A percentile compares a stretch with the other conserved stretches of the same genome.
Evolutionary conservation across 1,284 basidiomycete species (phyloP).

Genomic region (Moesziomyces antarcticus): DNA sequence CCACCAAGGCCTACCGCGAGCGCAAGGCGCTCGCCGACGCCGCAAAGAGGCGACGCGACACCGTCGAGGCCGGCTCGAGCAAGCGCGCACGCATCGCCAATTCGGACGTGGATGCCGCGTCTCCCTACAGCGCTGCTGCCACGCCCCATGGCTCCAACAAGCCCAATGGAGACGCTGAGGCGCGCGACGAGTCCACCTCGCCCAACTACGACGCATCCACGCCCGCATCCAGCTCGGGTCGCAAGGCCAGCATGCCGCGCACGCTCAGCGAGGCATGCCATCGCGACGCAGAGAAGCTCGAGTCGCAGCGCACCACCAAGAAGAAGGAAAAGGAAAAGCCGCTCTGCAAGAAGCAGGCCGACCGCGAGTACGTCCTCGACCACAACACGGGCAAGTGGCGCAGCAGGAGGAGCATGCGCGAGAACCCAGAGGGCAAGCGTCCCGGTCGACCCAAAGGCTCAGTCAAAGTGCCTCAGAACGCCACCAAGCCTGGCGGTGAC

Average conservation of each 20-base stretch:
- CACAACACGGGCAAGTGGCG: slow-evolving; percentile 48
- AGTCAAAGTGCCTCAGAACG: slow-evolving; percentile 29
- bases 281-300: slow-evolving; percentile 43
- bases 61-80: slow-evolving; percentile 7
- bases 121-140: slow-evolving; percentile 13
- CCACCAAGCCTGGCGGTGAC: slow-evolving; percentile 3
- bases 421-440: slow-evolving; percentile 48
- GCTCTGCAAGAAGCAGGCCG: slow-evolving; percentile 42
- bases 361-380: slow-evolving; percentile 40
- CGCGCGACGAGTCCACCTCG: slow-evolving; percentile 19
- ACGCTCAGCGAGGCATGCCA: slow-evolving; percentile 50
- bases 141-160: slow-evolving; percentile 19
- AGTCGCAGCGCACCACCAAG: slow-evolving; percentile 32
- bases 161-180: slow-evolving; percentile 4
- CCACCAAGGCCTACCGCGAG: slow-evolving; percentile 32
- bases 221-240: slow-evolving; percentile 15
- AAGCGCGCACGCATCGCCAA: slow-evolving; percentile 23
- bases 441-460: slow-evolving; percentile 52
- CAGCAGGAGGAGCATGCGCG: slow-evolving; percentile 52
- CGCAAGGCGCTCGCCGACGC: slow-evolving; percentile 31
- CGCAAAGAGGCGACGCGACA: slow-evolving; percentile 21
- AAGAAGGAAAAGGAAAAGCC: slow-evolving; percentile 36
- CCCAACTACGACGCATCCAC: slow-evolving; percentile 29
- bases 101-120: slow-evolving; percentile 27
- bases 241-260: slow-evolving; percentile 41